Conservation (phyloP, 2,329 filamentous ascomycete species). For the Pseudonectria buxi region DNA sequence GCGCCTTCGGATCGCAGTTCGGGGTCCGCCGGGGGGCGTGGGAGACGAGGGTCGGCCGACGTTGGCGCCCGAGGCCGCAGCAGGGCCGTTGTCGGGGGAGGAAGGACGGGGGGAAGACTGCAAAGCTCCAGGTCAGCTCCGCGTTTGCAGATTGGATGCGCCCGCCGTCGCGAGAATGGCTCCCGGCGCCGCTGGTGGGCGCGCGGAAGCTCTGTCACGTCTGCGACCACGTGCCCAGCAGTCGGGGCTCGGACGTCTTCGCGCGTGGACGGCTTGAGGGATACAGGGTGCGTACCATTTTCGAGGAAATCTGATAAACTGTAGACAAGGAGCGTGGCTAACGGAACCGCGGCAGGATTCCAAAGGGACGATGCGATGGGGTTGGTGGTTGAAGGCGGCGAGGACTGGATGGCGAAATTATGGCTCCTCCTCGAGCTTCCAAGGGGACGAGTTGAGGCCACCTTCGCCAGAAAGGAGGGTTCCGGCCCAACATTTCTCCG, state of each 20-base stretch:
- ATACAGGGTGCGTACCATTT: slow-evolving; percentile 25
- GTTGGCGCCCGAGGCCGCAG: slow-evolving; percentile 59
- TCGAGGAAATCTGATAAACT: slow-evolving; percentile 11
- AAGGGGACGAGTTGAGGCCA: slow-evolving; percentile 37
- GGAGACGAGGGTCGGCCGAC: slow-evolving; percentile 77
- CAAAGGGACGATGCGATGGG: slow-evolving; percentile 13
- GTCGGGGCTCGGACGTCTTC: not conserved
- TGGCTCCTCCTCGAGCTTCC: slow-evolving; percentile 18
- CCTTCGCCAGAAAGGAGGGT: slow-evolving; percentile 32
- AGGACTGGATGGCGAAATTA: slow-evolving; percentile 22
- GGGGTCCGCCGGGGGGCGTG: slow-evolving; percentile 84
- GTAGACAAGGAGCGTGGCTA: slow-evolving; percentile 13
- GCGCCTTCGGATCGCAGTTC: slow-evolving; percentile 90
- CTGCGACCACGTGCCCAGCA: slow-evolving; percentile 16
- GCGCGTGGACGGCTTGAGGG: not conserved
- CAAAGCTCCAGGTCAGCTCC: slow-evolving; percentile 4
- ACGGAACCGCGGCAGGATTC: slow-evolving; percentile 31
- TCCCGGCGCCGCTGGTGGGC: slow-evolving; percentile 14
- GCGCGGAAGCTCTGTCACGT: slow-evolving; percentile 7
- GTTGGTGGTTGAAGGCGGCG: slow-evolving; percentile 18
- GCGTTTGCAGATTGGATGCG: not conserved
- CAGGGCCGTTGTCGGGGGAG: slow-evolving; percentile 51
- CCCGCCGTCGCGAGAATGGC: slow-evolving; percentile 4
- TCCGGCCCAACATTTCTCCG: slow-evolving; percentile 30
- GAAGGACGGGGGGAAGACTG: slow-evolving; percentile 55